These are phyloP conservation scores for Cryptococcus depauperatus DNA, from an alignment of 1,284 basidiomycete species.

Conservation along the genomic window DNA sequence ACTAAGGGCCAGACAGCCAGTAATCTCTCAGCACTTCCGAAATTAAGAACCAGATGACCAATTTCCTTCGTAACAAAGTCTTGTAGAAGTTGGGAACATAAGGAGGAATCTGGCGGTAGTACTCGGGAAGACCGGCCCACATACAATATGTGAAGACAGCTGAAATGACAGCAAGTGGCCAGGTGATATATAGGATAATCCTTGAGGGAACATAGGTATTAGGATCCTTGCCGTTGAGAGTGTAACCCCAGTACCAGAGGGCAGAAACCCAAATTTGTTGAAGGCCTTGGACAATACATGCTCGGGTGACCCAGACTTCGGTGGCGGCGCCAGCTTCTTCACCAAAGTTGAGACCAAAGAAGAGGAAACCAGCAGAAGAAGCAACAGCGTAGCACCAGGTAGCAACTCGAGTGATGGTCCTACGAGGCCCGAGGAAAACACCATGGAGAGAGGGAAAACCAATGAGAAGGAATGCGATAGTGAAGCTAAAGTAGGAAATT, in stretches of 20 bases:
- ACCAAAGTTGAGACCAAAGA: constrained; percentile 91
- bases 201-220: constrained; percentile 33
- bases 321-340: constrained; percentile 90
- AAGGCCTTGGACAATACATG: constrained; percentile 82
- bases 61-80: constrained; percentile 77
- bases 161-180: constrained; percentile 68
- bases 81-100: constrained; percentile 84
- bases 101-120: constrained; percentile 66
- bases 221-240: constrained; percentile 52
- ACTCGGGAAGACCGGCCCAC: constrained; percentile 70
- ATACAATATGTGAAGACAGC: constrained; percentile 71
- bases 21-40: constrained; percentile 83
- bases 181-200: constrained; percentile 61
- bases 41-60: constrained; percentile 86
- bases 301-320: constrained; percentile 80
- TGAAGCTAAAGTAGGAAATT: constrained; percentile 50
- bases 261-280: constrained; percentile 86
- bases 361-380: constrained; percentile 78
- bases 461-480: constrained; percentile 78
- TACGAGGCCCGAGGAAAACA: constrained; percentile 57
- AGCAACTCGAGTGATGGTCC: constrained; percentile 62
- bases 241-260: constrained; percentile 88
- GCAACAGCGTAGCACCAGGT: constrained; percentile 81
- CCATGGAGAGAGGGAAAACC: constrained; percentile 68
- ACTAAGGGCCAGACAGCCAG: constrained; percentile 76